Evolutionary conservation across 164 flowering plant genomes (phyloP).

Genomic region (Vitis riparia): DNA sequence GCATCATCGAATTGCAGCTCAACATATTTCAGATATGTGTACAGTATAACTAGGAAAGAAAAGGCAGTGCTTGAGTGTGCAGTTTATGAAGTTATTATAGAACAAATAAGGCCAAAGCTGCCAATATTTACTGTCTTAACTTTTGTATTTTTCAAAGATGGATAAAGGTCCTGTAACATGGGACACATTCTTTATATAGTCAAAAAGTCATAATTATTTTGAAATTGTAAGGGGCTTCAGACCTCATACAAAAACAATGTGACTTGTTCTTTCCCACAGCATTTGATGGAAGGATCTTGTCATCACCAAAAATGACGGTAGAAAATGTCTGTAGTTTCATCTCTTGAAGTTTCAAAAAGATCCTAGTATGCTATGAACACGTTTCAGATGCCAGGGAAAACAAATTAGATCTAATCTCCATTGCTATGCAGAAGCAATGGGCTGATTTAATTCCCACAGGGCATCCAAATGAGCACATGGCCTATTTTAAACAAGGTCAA

Average conservation of each 20-base stretch:
- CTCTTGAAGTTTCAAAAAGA: background rate
- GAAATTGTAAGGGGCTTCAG: background rate
- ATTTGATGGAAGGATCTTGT: background rate
- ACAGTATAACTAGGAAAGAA: too few species aligned
- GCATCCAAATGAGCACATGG: background rate
- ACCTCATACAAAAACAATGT: background rate
- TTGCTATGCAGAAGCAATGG: background rate
- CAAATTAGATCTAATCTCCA: background rate
- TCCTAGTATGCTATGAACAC: background rate
- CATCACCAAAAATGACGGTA: background rate
- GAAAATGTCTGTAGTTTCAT: background rate
- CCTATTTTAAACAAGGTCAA: background rate
- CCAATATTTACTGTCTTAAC: too few species aligned
- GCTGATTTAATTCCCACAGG: background rate
- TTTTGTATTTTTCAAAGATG: too few species aligned
- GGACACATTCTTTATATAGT: too few species aligned
- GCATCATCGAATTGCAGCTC: too few species aligned
- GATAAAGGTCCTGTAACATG: too few species aligned
- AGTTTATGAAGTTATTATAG: too few species aligned
- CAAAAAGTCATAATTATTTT: too few species aligned
- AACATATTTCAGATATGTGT: too few species aligned
- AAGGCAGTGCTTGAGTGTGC: too few species aligned
- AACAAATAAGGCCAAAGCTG: too few species aligned
- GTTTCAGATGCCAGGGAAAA: background rate
- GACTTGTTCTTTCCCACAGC: background rate